Percentiles rank a stretch among this genome's conserved stretches.
These are phyloP conservation scores for Thielaviopsis punctulata DNA, from an alignment of 2,329 filamentous ascomycete species.

Conservation along the genomic window DNA sequence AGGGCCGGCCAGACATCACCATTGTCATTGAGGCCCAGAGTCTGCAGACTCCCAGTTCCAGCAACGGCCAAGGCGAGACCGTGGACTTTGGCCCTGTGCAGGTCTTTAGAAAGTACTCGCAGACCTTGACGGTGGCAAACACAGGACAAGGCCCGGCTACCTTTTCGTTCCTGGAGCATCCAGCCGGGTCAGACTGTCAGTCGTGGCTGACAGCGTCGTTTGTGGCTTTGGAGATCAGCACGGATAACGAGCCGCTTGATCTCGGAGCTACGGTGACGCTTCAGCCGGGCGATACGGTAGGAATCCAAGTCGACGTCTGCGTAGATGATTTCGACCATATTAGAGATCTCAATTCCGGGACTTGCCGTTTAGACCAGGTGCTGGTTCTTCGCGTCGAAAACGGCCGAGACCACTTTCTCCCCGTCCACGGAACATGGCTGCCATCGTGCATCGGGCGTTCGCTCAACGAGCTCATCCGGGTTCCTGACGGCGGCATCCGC, in stretches of 20 bases:
- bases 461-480: constrained; percentile 71
- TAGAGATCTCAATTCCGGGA: constrained; percentile 52
- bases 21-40: constrained; percentile 56
- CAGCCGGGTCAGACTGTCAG: constrained; percentile 29
- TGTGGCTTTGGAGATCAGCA: constrained; percentile 26
- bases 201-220: constrained; percentile 59
- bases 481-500: constrained; percentile 67
- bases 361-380: constrained; percentile 59
- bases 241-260: constrained; percentile 19
- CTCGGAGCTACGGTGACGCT: constrained; percentile 43
- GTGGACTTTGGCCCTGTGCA: constrained; percentile 65
- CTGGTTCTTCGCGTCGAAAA: constrained; percentile 68
- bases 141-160: constrained; percentile 69
- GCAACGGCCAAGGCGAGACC: constrained; percentile 29
- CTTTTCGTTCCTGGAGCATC: constrained; percentile 63
- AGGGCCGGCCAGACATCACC: constrained; percentile 65
- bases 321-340: constrained; percentile 48
- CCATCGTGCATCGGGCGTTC: constrained; percentile 71
- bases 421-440: constrained; percentile 60
- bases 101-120: constrained; percentile 47
- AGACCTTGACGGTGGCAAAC: constrained; percentile 73
- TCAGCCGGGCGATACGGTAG: constrained; percentile 69
- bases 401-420: constrained; percentile 83
- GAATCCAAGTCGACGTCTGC: constrained; percentile 48
- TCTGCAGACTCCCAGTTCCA: constrained; percentile 12